Percentiles rank a stretch among this genome's conserved stretches.
Evolutionary conservation across 257 asterid genomes (phyloP).

Genomic region (Henckelia pumila): DNA sequence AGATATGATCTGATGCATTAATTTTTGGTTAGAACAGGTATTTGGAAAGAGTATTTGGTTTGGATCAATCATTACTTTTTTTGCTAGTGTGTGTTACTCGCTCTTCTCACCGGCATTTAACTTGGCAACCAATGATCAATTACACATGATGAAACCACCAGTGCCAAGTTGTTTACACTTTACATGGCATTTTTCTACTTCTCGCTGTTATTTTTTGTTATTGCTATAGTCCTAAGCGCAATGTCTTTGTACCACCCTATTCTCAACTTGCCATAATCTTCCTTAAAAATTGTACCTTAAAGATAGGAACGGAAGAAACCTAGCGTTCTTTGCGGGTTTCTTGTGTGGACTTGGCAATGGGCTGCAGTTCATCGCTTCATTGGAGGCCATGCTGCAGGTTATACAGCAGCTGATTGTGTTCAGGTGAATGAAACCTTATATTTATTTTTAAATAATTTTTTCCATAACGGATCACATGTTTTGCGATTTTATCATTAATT

Average conservation of each 20-base stretch:
- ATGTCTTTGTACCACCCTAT: constrained; percentile 39
- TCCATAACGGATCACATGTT: background rate
- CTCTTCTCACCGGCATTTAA: constrained; percentile 55
- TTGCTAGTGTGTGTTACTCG: constrained; percentile 41
- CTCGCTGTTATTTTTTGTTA: constrained; percentile 40
- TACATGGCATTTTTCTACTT: constrained; percentile 60
- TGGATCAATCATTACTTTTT: constrained; percentile 44
- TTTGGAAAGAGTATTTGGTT: constrained; percentile 42
- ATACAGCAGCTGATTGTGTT: constrained; percentile 59
- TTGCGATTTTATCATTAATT: background rate
- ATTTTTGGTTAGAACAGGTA: constrained; percentile 25
- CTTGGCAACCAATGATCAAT: constrained; percentile 53
- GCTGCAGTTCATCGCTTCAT: constrained; percentile 54
- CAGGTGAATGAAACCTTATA: constrained; percentile 27
- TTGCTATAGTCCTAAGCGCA: constrained; percentile 36
- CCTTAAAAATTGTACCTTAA: constrained; percentile 34
- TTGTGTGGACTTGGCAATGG: constrained; percentile 52
- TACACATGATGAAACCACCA: constrained; percentile 33
- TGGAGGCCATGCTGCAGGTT: constrained; percentile 65
- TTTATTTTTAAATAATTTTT: background rate
- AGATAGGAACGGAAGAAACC: constrained; percentile 42
- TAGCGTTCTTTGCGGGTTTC: constrained; percentile 43
- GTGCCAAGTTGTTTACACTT: constrained; percentile 39
- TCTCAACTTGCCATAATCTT: constrained; percentile 46
- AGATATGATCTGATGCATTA: background rate